Evolutionary conservation across 1,284 basidiomycete genomes (phyloP).

Genomic region (Athelia psychrophila): DNA sequence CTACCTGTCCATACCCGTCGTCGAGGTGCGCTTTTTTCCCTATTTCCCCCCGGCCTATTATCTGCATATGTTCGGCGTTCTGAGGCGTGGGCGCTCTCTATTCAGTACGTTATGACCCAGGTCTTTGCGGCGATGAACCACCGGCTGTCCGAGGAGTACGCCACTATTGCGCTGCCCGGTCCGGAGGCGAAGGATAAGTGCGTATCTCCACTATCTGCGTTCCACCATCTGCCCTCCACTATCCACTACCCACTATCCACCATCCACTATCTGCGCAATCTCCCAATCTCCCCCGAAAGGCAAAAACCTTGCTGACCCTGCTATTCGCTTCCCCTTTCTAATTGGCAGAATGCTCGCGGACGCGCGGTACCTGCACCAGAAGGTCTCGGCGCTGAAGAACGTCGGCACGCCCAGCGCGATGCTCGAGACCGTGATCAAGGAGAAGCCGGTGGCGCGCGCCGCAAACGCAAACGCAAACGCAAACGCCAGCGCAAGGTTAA

Average conservation of each 20-base stretch:
- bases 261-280: too few relatives aligned
- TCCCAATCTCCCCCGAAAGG: too few relatives aligned
- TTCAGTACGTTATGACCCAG: constrained; percentile 86
- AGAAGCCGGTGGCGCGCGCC: constrained; percentile 60
- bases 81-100: constrained; percentile 6
- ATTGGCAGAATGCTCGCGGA: constrained; percentile 77
- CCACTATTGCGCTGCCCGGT: constrained; percentile 75
- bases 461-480: constrained; percentile 14
- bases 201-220: constrained; percentile 19
- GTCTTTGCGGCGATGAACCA: constrained; percentile 91
- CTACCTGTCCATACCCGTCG: constrained; percentile 75
- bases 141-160: constrained; percentile 82
- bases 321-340: too few relatives aligned
- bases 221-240: constrained; percentile 5
- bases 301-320: too few relatives aligned
- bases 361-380: constrained; percentile 72
- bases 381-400: constrained; percentile 69
- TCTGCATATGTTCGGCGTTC: constrained; percentile 7
- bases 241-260: too few relatives aligned
- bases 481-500: constrained; percentile 30
- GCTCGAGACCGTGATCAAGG: constrained; percentile 79
- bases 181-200: constrained; percentile 83
- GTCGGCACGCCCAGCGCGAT: constrained; percentile 67
- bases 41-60: constrained; percentile 12
- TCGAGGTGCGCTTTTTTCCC: constrained; percentile 86